Conservation (phyloP, 2,329 filamentous ascomycete genomes). For the Talaromyces amestolkiae region DNA sequence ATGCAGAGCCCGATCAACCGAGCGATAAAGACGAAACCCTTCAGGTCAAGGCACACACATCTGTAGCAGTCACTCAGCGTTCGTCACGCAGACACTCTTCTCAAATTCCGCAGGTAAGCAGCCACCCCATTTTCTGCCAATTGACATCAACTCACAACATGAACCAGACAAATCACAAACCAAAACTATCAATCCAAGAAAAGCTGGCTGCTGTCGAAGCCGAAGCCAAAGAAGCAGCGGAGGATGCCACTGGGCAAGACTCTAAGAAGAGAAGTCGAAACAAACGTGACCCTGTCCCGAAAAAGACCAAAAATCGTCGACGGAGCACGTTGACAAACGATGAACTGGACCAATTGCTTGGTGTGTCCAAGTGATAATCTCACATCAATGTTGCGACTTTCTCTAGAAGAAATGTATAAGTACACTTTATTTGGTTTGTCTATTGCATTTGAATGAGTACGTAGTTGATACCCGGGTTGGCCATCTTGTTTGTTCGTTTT, state of each 20-base stretch:
- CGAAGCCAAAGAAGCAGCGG: conserved; percentile 39
- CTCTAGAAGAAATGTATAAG: not conserved
- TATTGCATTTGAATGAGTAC: conserved; percentile 16
- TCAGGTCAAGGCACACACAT: conserved; percentile 34
- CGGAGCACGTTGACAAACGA: conserved; percentile 47
- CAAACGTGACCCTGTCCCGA: conserved; percentile 27
- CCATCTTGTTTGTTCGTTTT: not conserved
- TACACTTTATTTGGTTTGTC: not conserved
- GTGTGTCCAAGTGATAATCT: conserved; percentile 22
- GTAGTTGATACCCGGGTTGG: conserved; percentile 17
- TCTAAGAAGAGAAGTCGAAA: conserved; percentile 16
- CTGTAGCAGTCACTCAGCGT: conserved; percentile 31
- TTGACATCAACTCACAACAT: not conserved
- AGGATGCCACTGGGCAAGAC: conserved; percentile 27
- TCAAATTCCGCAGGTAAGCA: conserved; percentile 32
- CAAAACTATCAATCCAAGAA: conserved; percentile 39
- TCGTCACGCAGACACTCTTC: conserved; percentile 29
- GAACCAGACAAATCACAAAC: conserved; percentile 21
- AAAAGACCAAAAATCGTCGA: conserved; percentile 24
- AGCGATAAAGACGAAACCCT: conserved; percentile 36
- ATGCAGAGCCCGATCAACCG: conserved; percentile 25
- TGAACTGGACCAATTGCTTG: conserved; percentile 44
- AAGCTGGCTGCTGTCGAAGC: conserved; percentile 45
- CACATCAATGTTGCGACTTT: not conserved
- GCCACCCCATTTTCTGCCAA: conserved; percentile 5